phyloP scores from a whole-genome alignment of 345 rosid species.

The Gossypium ekmanianum region DNA sequence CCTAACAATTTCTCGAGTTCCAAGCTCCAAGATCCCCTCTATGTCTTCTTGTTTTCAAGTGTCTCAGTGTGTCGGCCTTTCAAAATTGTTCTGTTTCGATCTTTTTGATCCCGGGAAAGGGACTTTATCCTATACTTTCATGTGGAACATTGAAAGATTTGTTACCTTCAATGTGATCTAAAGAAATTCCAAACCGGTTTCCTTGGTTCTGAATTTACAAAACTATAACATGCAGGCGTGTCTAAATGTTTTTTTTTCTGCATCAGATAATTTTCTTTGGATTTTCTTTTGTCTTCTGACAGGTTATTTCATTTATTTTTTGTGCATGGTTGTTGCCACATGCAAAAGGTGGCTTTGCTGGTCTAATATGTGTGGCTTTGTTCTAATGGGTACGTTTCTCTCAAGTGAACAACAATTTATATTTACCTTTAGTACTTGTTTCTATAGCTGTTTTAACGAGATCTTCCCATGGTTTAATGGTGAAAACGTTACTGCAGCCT shows the following conservation, averaged over 20 bases:
- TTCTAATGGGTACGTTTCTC: constrained; percentile 53
- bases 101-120: not conserved
- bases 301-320: constrained; percentile 55
- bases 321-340: constrained; percentile 40
- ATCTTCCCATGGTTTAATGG: constrained; percentile 13
- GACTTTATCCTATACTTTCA: not conserved
- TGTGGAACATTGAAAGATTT: constrained; percentile 3
- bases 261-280: constrained; percentile 7
- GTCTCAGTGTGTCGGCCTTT: not conserved
- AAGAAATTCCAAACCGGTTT: not conserved
- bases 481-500: constrained; percentile 36
- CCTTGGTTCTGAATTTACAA: not conserved
- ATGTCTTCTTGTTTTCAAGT: not conserved
- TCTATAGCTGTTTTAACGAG: not conserved
- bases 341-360: constrained; percentile 58
- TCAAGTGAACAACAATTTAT: not conserved
- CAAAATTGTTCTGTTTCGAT: not conserved
- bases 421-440: not conserved
- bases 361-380: constrained; percentile 51
- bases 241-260: constrained; percentile 6
- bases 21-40: not conserved
- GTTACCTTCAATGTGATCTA: not conserved
- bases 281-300: constrained; percentile 23
- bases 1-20: not conserved
- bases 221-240: not conserved